Evolutionary conservation across 2,329 filamentous ascomycete species (phyloP).

Genomic region (Talaromyces sp.): DNA sequence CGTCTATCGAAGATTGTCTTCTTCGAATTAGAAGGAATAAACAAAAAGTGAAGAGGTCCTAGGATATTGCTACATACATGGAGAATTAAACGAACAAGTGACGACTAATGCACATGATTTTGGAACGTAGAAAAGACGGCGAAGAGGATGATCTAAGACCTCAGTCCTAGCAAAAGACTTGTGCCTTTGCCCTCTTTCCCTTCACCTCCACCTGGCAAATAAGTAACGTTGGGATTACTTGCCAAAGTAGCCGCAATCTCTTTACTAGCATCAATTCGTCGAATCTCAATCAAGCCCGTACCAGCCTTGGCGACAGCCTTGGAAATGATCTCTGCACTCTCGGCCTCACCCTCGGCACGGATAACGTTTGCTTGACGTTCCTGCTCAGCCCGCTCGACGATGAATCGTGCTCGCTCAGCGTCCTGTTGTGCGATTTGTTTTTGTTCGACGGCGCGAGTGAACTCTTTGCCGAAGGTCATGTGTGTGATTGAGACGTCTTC

Average conservation of each 20-base stretch:
- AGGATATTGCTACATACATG: conserved; percentile 20
- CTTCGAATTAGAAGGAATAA: neutral
- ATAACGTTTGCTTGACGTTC: conserved; percentile 98
- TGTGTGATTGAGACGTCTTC: conserved; percentile 99
- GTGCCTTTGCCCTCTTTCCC: conserved; percentile 58
- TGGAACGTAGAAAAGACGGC: conserved; percentile 19
- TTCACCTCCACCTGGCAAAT: conserved; percentile 69
- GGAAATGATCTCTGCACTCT: conserved; percentile 91
- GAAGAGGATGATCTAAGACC: conserved; percentile 40
- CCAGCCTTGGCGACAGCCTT: conserved; percentile 90
- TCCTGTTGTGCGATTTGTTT: conserved; percentile 99
- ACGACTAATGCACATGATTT: conserved; percentile 17
- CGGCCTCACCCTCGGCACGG: conserved; percentile 93
- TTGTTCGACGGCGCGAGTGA: conserved; percentile 97
- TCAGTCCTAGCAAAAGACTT: conserved; percentile 65
- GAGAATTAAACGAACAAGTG: conserved; percentile 13
- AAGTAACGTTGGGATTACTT: conserved; percentile 90
- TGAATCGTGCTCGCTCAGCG: conserved; percentile 93
- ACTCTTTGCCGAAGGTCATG: conserved; percentile 99
- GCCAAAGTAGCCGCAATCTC: conserved; percentile 92
- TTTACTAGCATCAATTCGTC: conserved; percentile 93
- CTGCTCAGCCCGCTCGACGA: conserved; percentile 98
- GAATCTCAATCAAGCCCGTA: conserved; percentile 90
- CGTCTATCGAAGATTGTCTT: conserved; percentile 58
- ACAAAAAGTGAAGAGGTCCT: conserved; percentile 20